Percentiles rank a stretch among this genome's conserved stretches.
These are phyloP conservation scores for Naegleria gruberi DNA, from an alignment of 208 protist species.

Conservation along the genomic window DNA sequence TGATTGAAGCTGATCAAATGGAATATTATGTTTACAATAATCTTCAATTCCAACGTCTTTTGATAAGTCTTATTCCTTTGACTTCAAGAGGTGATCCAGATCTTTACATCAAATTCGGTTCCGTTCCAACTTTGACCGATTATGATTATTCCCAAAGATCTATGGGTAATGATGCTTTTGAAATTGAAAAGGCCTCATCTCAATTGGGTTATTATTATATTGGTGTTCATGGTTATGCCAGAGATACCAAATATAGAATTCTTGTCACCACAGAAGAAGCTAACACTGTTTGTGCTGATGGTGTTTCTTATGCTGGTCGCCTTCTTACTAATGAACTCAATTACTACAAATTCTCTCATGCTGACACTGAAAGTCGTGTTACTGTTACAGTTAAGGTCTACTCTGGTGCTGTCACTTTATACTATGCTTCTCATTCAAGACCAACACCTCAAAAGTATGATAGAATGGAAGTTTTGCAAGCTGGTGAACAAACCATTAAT, in stretches of 20 bases:
- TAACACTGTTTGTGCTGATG: not conserved
- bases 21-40: not conserved
- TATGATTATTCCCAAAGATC: not conserved
- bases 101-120: not conserved
- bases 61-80: not conserved
- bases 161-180: not conserved
- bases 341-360: not conserved
- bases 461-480: not conserved
- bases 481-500: not conserved
- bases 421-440: not conserved
- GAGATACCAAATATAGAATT: not conserved
- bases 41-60: not conserved
- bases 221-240: not conserved
- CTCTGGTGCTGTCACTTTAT: not conserved
- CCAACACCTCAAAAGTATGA: not conserved
- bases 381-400: not conserved
- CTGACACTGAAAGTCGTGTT: not conserved
- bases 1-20: not conserved
- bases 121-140: not conserved
- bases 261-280: not conserved
- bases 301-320: not conserved
- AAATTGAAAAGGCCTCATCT: not conserved
- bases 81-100: not conserved
- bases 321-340: not conserved
- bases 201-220: not conserved